Base-by-base conservation (phyloP, 2,329 filamentous ascomycete species). In the Xylariomycetidae sp. region DNA sequence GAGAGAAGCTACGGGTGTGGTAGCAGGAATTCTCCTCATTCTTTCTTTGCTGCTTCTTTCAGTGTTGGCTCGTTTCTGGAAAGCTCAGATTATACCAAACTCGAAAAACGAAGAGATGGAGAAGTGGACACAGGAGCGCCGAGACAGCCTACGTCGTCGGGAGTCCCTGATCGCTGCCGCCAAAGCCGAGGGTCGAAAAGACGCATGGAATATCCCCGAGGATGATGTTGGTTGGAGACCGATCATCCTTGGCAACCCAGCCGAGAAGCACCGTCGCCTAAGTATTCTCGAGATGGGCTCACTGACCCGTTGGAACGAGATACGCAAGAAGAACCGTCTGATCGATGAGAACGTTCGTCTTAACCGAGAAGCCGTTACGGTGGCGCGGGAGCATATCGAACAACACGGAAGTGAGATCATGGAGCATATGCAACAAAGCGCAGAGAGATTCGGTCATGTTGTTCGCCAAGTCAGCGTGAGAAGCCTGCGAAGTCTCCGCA, bases 221-320 rank as follows among this genome's bases (percentile, higher is more conserved):
- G 70, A 76, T 40, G 66, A 70, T 27, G 72, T 80, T n/a, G 52
- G 49, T 29, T 88, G 80, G 82, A 75, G 75, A 37, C 79, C 84
- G 2, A 68, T 80, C 17, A 74, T 88, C 43, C 76, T 87, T 51
- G 83, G 84, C 10, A 82, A 85, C 50, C 82, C 84, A 10, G 77
- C 74, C 27, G 76, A 80, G 29, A 81, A 78, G 56, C 76, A 73
- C 49, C 70, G 85, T 31, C 71, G 80, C 40, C 78, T 88, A 70
- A 87, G 77, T 52, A 55, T 87, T 16, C 63, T 89, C 12, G 85
- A 89, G 56, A 61, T 85, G 38, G 84, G 85, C 0, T 61, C 64
- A 22, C 64, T 82, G 66, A 82, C 73, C 31, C 66, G 85, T 25
- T 89, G 82, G 80, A 82, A 75, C 16, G 83, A 88, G 57, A 87